Evolutionary conservation across 2,329 filamentous ascomycete genomes (phyloP).

Genomic region (Claviceps africana): DNA sequence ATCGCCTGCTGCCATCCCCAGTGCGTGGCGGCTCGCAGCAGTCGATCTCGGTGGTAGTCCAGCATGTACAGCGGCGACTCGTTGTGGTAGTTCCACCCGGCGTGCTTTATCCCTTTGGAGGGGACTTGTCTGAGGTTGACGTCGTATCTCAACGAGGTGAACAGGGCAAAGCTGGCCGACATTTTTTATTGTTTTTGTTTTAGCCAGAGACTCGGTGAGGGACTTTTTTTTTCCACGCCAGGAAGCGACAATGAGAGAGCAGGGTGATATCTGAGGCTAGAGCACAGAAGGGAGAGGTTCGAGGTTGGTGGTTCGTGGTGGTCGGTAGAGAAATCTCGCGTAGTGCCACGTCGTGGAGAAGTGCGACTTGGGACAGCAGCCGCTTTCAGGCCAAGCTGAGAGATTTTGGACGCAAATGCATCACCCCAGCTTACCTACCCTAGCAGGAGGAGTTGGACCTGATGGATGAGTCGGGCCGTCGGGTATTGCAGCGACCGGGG

Average conservation of each 20-base stretch:
- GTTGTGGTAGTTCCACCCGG: slow-evolving; percentile 38
- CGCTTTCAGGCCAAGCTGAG: no score
- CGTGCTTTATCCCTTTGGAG: slow-evolving; percentile 22
- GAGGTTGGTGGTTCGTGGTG: not conserved
- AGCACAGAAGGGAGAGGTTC: not conserved
- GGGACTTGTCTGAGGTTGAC: slow-evolving; percentile 34
- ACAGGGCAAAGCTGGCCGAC: slow-evolving; percentile 41
- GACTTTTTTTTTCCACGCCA: no score
- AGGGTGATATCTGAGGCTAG: not conserved
- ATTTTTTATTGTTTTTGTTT: no score
- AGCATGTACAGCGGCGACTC: slow-evolving; percentile 65
- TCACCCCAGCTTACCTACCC: no score
- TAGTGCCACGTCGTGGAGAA: no score
- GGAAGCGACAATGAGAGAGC: not conserved
- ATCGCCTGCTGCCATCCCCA: slow-evolving; percentile 40
- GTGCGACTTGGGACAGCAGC: no score
- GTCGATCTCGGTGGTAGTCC: slow-evolving; percentile 61
- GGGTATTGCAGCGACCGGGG: no score
- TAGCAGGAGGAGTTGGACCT: no score
- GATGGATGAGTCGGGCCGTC: no score
- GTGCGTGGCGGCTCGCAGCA: slow-evolving; percentile 48
- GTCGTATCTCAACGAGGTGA: slow-evolving; percentile 63
- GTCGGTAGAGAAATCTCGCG: no score
- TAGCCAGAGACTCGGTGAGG: no score
- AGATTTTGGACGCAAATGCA: no score